A percentile compares a stretch with the other conserved stretches of the same genome.
Evolutionary conservation across 352 stramenopile species (phyloP).

Genomic region (Pythium biforme): DNA sequence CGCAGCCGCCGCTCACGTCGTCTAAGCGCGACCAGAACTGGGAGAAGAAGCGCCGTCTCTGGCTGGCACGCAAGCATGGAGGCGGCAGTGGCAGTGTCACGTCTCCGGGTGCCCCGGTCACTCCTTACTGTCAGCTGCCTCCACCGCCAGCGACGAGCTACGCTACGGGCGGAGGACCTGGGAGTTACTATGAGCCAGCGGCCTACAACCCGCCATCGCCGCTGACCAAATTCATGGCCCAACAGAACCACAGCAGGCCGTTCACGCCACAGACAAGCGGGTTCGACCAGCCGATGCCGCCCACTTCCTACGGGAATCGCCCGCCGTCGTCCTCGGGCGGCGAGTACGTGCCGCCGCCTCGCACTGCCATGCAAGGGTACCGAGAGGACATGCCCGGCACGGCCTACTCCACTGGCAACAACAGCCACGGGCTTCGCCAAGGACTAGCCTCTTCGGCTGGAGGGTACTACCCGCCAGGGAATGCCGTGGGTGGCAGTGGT

Average conservation of each 20-base stretch:
- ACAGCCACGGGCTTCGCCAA: slow-evolving; percentile 11
- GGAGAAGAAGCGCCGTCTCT: slow-evolving; percentile 72
- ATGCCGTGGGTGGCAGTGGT: neutral
- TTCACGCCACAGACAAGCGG: slow-evolving; percentile 1
- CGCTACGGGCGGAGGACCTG: neutral
- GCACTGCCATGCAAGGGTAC: slow-evolving; percentile 11
- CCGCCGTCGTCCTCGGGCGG: slow-evolving; percentile 5
- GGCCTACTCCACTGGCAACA: neutral
- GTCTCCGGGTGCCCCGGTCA: neutral
- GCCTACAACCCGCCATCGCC: slow-evolving; percentile 47
- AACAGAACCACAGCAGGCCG: slow-evolving; percentile 36
- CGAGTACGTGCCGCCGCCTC: slow-evolving; percentile 6
- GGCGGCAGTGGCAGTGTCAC: slow-evolving; percentile 9
- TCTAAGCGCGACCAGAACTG: slow-evolving; percentile 82
- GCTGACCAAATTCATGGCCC: slow-evolving; percentile 71
- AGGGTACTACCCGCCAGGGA: neutral
- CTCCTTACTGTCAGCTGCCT: slow-evolving; percentile 1
- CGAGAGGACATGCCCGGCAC: slow-evolving; percentile 5
- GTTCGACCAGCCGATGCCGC: slow-evolving; percentile 1
- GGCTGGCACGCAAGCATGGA: slow-evolving; percentile 56
- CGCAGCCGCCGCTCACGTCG: slow-evolving; percentile 65
- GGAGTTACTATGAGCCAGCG: slow-evolving; percentile 11
- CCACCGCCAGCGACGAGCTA: slow-evolving; percentile 18
- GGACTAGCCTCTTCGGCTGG: slow-evolving; percentile 6
- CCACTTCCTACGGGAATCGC: neutral